Evolutionary conservation across 306 rosid genomes (phyloP), one percentile per base, ranked within the genome.

Genomic region (Quercus parvula): DNA sequence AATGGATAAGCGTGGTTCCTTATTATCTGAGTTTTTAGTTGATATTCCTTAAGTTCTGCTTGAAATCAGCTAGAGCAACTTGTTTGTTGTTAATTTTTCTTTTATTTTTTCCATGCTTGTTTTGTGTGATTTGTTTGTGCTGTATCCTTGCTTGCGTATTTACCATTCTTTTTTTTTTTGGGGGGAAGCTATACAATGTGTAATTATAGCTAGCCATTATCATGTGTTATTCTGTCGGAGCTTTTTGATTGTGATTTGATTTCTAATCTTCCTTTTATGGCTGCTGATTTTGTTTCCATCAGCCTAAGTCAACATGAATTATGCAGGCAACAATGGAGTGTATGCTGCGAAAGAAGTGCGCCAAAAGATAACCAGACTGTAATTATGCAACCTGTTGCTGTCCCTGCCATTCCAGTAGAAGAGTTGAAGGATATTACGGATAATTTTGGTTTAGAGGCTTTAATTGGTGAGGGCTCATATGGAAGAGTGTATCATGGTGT

Each of bases 401-500:
- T 91, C 31, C 92, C 94, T 74, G 77, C 90, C 64, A 81, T 93
- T 75, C 75, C 97, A 61, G 81, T 87, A 19, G 94, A 93, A 49
- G 98, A 89, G 75, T 62, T 91, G 80, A 91, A 78, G 82, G 85
- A 87, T 54, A 51, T 90, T 72, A 91, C 98, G 3, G 93, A 87
- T 83, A 89, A 84, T 83, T 93, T 91, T 85, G 88, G 92, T 38
- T 22, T 84, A 18, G 86, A 87, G 71, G 76, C 81, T 72, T 87
- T 89, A 81, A 82, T 93, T 41, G 94, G 97, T 4, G 98, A 93
- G 87, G 98, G 97, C 70, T 88, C 94, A 4, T 91, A 89, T 70
- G 94, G 98, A 62, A 89, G 84, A 86, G 96, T 91, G 46, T 93
- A 89, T 75, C 74, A 69, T n/a, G 93, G 87, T 13, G 75, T 74